phyloP scores from a whole-genome alignment of 2,329 filamentous ascomycete species.

The Teratosphaeria zuluensis region DNA sequence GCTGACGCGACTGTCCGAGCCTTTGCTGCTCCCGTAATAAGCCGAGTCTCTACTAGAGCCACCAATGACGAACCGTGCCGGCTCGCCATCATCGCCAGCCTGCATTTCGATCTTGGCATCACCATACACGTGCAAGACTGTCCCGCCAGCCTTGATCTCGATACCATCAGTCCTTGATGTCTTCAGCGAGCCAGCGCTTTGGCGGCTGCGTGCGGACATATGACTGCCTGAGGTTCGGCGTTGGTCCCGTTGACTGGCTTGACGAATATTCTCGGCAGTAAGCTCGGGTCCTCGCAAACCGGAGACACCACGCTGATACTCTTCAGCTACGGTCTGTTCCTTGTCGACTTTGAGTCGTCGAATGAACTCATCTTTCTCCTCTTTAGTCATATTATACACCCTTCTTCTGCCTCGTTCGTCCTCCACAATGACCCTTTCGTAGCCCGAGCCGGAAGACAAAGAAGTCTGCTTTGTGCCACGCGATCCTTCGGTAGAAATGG shows the following conservation, averaged over 20 bases:
- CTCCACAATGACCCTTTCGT: slow-evolving; percentile 16
- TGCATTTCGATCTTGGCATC: slow-evolving; percentile 18
- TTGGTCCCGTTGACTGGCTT: slow-evolving; percentile 8
- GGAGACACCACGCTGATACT: slow-evolving; percentile 17
- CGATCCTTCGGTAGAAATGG: slow-evolving; percentile 21
- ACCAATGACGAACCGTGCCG: not conserved
- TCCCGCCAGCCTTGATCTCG: slow-evolving; percentile 17
- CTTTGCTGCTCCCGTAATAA: slow-evolving; percentile 2
- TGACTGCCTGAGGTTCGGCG: slow-evolving; percentile 10
- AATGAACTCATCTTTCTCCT: slow-evolving; percentile 13
- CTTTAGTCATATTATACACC: slow-evolving; percentile 15
- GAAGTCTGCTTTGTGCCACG: slow-evolving; percentile 22
- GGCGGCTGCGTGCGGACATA: slow-evolving; percentile 19
- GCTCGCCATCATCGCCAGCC: slow-evolving; percentile 16
- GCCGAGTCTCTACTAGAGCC: not conserved
- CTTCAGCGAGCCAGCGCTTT: slow-evolving; percentile 15
- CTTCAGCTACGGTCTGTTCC: slow-evolving; percentile 11
- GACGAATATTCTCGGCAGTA: slow-evolving; percentile 22
- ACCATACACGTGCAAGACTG: slow-evolving; percentile 19
- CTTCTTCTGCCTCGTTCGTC: slow-evolving; percentile 17
- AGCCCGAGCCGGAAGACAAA: slow-evolving; percentile 13
- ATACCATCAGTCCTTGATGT: slow-evolving; percentile 12
- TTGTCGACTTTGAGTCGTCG: slow-evolving; percentile 10
- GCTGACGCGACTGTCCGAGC: not conserved
- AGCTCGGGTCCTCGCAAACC: slow-evolving; percentile 13